Evolutionary conservation across 768 basidiomycete genomes (phyloP), one percentile per base, ranked within the genome.

Genomic region (Myochromella boudieri): DNA sequence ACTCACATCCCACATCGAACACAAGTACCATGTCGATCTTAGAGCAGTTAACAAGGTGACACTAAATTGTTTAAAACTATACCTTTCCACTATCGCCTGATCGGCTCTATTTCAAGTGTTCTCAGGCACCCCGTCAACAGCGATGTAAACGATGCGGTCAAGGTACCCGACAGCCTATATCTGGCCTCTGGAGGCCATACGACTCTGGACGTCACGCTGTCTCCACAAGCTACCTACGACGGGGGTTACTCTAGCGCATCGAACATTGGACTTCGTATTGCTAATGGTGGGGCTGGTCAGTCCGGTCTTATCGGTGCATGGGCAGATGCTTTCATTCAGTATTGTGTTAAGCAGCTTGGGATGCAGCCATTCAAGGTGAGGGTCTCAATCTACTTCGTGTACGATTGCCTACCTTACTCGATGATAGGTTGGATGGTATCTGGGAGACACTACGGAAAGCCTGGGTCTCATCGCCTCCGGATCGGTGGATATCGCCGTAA

Each of bases 391-490:
- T 31, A 3, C 10, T 18, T 21, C 3, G 31, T 31, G n/a, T 9
- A 21, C 20, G 3, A 1, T n/a, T n/a, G 24, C 1, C 6, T 18
- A 18, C 14, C 6, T 18, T 29, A 8, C 28, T 29, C 28, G 14
- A 29, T 29, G 28, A 29, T 6, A 81, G 78, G 69, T 81, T 20
- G 79, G 66, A 8, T 81, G 80, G 80, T 76, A 76, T 57, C 62
- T 80, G 20, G 77, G 77, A 4, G 80, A 81, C 52, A 80, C 78
- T 4, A 81, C 78, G 0, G 66, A 79, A 42, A 77, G 74, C 47
- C 62, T 81, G 1, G 61, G 60, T 0, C 68, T 65, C 37, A 61
- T 81, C 11, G 65, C 67, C 0, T 59, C 65, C 2, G 74, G 74
- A 10, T 56, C 60, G 2, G 72, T 77, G 3, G 78, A 80, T 52